Conservation (phyloP, 1,284 basidiomycete genomes). For the Ustilago cynodontis region DNA sequence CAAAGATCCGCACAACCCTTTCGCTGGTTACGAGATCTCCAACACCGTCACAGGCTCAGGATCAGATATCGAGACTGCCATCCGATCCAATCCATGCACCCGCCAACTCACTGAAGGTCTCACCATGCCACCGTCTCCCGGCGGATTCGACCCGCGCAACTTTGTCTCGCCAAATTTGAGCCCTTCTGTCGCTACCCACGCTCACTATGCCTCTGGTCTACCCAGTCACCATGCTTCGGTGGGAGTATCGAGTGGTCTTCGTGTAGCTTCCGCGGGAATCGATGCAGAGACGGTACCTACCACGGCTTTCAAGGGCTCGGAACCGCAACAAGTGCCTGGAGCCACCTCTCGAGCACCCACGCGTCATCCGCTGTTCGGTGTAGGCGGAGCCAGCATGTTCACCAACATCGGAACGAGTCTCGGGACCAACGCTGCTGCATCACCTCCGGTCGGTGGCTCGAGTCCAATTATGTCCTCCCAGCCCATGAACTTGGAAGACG, state of each 20-base stretch:
- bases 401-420: conserved; percentile 43
- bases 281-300: conserved; percentile 12
- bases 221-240: conserved; percentile 45
- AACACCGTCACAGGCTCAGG: conserved; percentile 18
- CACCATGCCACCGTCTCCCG: conserved; percentile 23
- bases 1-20: conserved; percentile 8
- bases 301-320: conserved; percentile 24
- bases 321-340: conserved; percentile 40
- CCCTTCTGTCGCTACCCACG: conserved; percentile 54
- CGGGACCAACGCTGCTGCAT: conserved; percentile 38
- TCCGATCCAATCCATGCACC: conserved; percentile 38
- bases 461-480: conserved; percentile 48
- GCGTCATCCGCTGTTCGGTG: conserved; percentile 43
- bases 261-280: conserved; percentile 28
- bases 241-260: conserved; percentile 39
- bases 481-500: conserved; percentile 27
- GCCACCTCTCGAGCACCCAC: conserved; percentile 26
- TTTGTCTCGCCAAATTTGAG: conserved; percentile 52
- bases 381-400: conserved; percentile 41
- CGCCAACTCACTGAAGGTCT: conserved; percentile 41
- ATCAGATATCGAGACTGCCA: conserved; percentile 39
- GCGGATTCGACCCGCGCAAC: conserved; percentile 51
- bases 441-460: conserved; percentile 37
- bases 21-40: conserved; percentile 37
- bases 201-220: conserved; percentile 49